These are phyloP conservation scores for Thraustochytrium sp. DNA, from an alignment of 352 stramenopile species.

Conservation along the genomic window DNA sequence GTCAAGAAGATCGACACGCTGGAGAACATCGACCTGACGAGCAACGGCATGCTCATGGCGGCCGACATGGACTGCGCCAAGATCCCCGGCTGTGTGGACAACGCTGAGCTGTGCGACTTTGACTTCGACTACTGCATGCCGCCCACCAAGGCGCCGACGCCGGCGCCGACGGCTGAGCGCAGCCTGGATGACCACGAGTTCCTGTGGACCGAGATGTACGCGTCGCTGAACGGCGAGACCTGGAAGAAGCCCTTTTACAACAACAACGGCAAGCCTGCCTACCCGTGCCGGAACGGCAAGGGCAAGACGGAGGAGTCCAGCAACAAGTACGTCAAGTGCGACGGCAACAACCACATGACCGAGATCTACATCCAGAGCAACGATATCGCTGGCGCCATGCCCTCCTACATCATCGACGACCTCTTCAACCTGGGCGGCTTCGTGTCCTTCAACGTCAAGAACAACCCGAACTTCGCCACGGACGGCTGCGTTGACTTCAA, in stretches of 20 bases:
- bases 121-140: neutral
- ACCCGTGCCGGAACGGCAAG: neutral
- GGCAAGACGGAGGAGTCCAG: neutral
- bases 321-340: neutral
- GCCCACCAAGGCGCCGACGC: neutral
- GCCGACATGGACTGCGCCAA: neutral
- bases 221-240: neutral
- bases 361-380: neutral
- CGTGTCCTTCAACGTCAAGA: neutral
- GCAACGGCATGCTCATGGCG: neutral
- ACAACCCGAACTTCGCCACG: neutral
- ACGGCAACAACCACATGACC: neutral
- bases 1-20: neutral
- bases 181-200: neutral
- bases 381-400: neutral
- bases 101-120: neutral
- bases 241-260: no score
- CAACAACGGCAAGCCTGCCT: no score
- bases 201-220: neutral
- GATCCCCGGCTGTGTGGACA: neutral
- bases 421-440: neutral
- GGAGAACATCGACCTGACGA: neutral
- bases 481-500: neutral
- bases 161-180: neutral
- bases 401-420: neutral